These are phyloP conservation scores for Nicotiana tabacum DNA, from an alignment of 257 asterid genomes.

Conservation along the genomic window DNA sequence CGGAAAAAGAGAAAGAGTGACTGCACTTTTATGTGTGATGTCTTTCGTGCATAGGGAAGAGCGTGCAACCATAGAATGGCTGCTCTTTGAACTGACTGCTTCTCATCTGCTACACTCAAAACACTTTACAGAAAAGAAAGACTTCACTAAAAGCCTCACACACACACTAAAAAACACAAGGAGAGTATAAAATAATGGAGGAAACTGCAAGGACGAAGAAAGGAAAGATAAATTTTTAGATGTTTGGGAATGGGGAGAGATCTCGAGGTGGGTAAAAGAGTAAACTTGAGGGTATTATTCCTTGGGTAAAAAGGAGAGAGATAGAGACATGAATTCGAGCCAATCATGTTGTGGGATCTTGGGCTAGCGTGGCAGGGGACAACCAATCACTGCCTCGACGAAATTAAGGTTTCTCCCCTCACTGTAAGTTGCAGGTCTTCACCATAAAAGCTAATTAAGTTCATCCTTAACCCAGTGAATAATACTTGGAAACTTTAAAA, in stretches of 20 bases:
- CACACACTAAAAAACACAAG: conserved; percentile 11
- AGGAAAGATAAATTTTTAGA: conserved; percentile 11
- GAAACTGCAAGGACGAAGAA: conserved; percentile 12
- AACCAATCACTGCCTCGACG: conserved; percentile 75
- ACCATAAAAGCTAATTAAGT: not conserved
- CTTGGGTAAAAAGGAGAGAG: conserved; percentile 21
- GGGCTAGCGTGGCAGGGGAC: conserved; percentile 57
- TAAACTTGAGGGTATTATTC: conserved; percentile 34
- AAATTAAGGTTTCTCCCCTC: conserved; percentile 62
- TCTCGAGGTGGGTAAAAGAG: conserved; percentile 55
- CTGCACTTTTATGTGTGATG: not conserved
- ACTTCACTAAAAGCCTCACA: conserved; percentile 25
- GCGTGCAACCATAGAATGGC: conserved; percentile 34
- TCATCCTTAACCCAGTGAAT: not conserved
- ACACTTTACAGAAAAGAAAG: conserved; percentile 8
- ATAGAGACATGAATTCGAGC: conserved; percentile 20
- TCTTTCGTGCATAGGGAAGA: conserved; percentile 27
- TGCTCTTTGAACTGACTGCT: conserved; percentile 37
- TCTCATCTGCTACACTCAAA: conserved; percentile 24
- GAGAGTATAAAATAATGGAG: not conserved
- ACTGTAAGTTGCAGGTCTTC: conserved; percentile 21
- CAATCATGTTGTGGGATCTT: conserved; percentile 80
- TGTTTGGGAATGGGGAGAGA: not conserved
- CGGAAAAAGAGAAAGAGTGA: not conserved
- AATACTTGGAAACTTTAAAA: not conserved